These are phyloP conservation scores for Yamadazyma atmosphaerica DNA, from an alignment of 1,139 yeast genomes.

Conservation along the genomic window DNA sequence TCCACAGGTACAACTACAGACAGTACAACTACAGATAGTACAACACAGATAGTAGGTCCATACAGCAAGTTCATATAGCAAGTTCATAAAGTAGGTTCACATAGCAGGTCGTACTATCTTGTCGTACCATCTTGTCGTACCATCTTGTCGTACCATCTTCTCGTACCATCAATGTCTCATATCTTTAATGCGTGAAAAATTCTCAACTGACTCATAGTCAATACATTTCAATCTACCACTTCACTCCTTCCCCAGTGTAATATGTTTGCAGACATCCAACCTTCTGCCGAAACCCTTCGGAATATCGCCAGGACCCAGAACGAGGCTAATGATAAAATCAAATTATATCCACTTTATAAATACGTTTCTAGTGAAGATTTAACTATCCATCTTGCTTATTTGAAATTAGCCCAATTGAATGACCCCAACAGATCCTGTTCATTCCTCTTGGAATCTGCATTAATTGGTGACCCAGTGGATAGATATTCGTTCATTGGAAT, in stretches of 20 bases:
- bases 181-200: too few relatives aligned
- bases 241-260: not conserved
- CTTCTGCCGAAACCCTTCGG: constrained; percentile 52
- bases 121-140: too few relatives aligned
- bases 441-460: constrained; percentile 84
- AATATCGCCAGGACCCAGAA: constrained; percentile 44
- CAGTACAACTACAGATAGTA: too few relatives aligned
- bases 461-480: constrained; percentile 85
- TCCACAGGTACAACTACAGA: too few relatives aligned
- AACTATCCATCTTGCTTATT: constrained; percentile 87
- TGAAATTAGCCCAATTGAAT: constrained; percentile 76
- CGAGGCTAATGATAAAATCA: constrained; percentile 23
- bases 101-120: too few relatives aligned
- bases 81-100: too few relatives aligned
- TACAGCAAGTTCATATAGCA: too few relatives aligned
- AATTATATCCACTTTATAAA: constrained; percentile 78
- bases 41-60: not conserved
- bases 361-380: constrained; percentile 73
- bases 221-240: not conserved
- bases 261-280: constrained; percentile 48
- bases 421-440: constrained; percentile 61
- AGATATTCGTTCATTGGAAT: constrained; percentile 90
- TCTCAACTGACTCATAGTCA: not conserved
- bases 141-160: too few relatives aligned
- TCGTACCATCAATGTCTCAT: too few relatives aligned